Conservation (phyloP, 1,139 yeast genomes). For the Meyerozyma carpophila region DNA sequence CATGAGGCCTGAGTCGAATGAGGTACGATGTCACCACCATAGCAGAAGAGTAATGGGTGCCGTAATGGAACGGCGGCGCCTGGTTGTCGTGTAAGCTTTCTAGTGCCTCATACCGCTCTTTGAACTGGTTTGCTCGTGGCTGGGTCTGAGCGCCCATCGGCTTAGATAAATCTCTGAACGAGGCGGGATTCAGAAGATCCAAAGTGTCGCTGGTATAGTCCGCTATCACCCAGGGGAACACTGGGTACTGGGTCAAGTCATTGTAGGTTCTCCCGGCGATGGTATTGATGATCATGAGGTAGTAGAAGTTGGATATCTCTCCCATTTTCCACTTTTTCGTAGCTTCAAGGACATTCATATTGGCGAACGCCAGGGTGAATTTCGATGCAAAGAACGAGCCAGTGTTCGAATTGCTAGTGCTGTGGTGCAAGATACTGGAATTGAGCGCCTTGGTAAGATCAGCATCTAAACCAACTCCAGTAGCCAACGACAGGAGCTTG, state of each 20-base stretch:
- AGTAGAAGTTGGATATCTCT: slow-evolving; percentile 74
- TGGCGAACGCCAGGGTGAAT: slow-evolving; percentile 32
- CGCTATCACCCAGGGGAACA: slow-evolving; percentile 85
- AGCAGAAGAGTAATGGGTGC: slow-evolving; percentile 88
- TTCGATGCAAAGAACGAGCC: slow-evolving; percentile 25
- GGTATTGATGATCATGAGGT: slow-evolving; percentile 71
- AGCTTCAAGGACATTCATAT: slow-evolving; percentile 36
- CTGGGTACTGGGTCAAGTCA: slow-evolving; percentile 83
- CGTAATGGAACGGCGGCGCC: slow-evolving; percentile 77
- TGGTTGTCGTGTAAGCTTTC: slow-evolving; percentile 40
- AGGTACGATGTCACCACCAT: slow-evolving; percentile 82
- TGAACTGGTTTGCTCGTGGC: slow-evolving; percentile 54
- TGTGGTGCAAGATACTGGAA: slow-evolving; percentile 4
- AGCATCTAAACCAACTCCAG: slow-evolving; percentile 42
- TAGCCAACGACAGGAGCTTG: slow-evolving; percentile 41
- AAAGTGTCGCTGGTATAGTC: slow-evolving; percentile 66
- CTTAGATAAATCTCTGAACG: slow-evolving; percentile 69
- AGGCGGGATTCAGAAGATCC: slow-evolving; percentile 53
- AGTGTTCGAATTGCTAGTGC: slow-evolving; percentile 4
- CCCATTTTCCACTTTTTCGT: slow-evolving; percentile 73
- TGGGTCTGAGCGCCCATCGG: slow-evolving; percentile 86
- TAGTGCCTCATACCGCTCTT: slow-evolving; percentile 65
- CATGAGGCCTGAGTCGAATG: slow-evolving; percentile 73
- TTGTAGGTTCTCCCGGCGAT: slow-evolving; percentile 84
- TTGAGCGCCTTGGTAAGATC: slow-evolving; percentile 43